phyloP scores from a whole-genome alignment of 768 basidiomycete species.

The Tricholoma hemisulphureum region DNA sequence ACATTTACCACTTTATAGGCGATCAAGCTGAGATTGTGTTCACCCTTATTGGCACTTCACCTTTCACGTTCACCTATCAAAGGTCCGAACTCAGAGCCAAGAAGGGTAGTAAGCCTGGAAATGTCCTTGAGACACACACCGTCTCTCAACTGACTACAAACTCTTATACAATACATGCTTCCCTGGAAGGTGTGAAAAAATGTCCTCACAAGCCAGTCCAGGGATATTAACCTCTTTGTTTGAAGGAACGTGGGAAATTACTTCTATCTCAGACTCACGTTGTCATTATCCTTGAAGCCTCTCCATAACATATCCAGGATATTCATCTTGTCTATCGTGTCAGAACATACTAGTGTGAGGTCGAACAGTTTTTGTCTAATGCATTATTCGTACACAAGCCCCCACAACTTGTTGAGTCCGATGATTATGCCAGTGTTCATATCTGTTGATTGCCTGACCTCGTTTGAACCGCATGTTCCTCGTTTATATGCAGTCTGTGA shows the following conservation, averaged over 20 bases:
- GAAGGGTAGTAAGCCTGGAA: constrained; percentile 68
- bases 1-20: constrained; percentile 39
- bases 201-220: background rate
- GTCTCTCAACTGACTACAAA: constrained; percentile 75
- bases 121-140: constrained; percentile 89
- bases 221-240: constrained; percentile 1
- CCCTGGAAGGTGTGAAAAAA: constrained; percentile 69
- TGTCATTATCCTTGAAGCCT: constrained; percentile 81
- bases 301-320: no score
- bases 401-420: no score
- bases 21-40: constrained; percentile 97
- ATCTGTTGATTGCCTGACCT: no score
- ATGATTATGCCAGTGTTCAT: no score
- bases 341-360: no score
- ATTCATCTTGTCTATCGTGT: no score
- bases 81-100: constrained; percentile 69
- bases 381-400: no score
- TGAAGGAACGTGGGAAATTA: constrained; percentile 87
- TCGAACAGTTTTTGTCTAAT: no score
- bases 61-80: constrained; percentile 95
- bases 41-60: constrained; percentile 85
- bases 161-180: constrained; percentile 89
- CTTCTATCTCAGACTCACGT: constrained; percentile 84
- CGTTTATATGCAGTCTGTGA: no score
- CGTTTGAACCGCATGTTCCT: no score